Conservation (phyloP, 345 rosid species). For the Viola odorata region DNA sequence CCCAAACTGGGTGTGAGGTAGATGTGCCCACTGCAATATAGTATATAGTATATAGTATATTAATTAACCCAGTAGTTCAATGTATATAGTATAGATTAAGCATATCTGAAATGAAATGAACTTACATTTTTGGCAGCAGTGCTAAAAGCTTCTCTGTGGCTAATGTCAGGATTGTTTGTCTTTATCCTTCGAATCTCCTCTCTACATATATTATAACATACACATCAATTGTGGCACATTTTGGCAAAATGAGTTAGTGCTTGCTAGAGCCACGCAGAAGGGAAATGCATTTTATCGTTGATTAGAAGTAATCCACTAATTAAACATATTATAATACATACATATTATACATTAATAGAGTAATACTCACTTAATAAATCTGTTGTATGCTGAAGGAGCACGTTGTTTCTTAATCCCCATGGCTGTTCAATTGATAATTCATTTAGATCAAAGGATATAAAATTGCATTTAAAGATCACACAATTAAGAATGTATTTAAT, state of each 20-base stretch:
- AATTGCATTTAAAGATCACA: neutral
- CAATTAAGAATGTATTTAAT: neutral
- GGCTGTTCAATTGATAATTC: neutral
- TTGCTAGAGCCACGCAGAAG: too few relatives aligned
- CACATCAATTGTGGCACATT: too few relatives aligned
- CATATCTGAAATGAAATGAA: neutral
- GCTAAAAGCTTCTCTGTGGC: conserved; percentile 11
- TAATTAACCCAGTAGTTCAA: too few relatives aligned
- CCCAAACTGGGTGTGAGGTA: conserved; percentile 9
- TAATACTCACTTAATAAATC: conserved; percentile 12
- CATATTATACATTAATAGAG: too few relatives aligned
- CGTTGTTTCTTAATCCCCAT: conserved; percentile 4
- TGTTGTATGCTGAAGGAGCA: conserved; percentile 11
- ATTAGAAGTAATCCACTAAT: too few relatives aligned
- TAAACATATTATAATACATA: too few relatives aligned
- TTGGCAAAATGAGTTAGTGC: too few relatives aligned
- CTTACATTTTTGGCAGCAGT: conserved; percentile 14
- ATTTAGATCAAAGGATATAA: neutral
- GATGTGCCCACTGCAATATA: conserved; percentile 13
- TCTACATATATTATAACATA: too few relatives aligned
- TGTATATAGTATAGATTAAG: too few relatives aligned
- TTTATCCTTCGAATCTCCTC: conserved; percentile 13
- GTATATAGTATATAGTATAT: too few relatives aligned
- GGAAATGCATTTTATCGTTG: too few relatives aligned
- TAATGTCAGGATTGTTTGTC: conserved; percentile 7